Percentiles rank a stretch among this genome's conserved stretches.
These are phyloP conservation scores for Phialemoniopsis sp. DNA, from an alignment of 2,329 filamentous ascomycete species.

Conservation along the genomic window DNA sequence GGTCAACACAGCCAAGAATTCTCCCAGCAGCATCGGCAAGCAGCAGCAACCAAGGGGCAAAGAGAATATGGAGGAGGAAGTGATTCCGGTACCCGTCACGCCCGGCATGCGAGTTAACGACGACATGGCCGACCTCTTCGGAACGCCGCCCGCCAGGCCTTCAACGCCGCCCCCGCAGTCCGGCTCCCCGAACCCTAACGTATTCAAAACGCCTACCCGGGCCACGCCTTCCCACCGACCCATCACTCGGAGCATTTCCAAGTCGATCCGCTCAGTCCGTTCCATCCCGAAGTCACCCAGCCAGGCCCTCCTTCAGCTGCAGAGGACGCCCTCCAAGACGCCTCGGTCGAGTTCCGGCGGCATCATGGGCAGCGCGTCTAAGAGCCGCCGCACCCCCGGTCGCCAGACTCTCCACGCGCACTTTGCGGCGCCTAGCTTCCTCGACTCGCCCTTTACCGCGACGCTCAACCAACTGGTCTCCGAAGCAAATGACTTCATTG, in stretches of 20 bases:
- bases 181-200: conserved; percentile 37
- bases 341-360: conserved; percentile 25
- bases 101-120: conserved; percentile 18
- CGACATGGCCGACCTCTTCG: conserved; percentile 58
- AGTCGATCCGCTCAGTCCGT: conserved; percentile 45
- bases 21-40: conserved; percentile 24
- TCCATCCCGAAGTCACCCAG: conserved; percentile 38
- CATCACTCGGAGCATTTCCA: conserved; percentile 56
- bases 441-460: conserved; percentile 53
- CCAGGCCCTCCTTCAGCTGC: conserved; percentile 29
- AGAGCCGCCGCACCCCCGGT: conserved; percentile 37
- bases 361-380: conserved; percentile 22
- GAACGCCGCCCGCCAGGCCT: conserved; percentile 43
- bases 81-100: conserved; percentile 9
- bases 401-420: conserved; percentile 23
- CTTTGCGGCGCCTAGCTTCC: conserved; percentile 15
- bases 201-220: conserved; percentile 61
- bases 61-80: conserved; percentile 29
- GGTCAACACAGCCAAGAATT: conserved; percentile 46
- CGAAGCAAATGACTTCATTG: conserved; percentile 43
- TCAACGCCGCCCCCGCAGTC: conserved; percentile 49
- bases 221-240: conserved; percentile 57
- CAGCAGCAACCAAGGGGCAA: conserved; percentile 33
- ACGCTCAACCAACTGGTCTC: conserved; percentile 62
- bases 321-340: conserved; percentile 43